Evolutionary conservation across 1,139 yeast species (phyloP).

Genomic region (Hyphopichia khmerensis): DNA sequence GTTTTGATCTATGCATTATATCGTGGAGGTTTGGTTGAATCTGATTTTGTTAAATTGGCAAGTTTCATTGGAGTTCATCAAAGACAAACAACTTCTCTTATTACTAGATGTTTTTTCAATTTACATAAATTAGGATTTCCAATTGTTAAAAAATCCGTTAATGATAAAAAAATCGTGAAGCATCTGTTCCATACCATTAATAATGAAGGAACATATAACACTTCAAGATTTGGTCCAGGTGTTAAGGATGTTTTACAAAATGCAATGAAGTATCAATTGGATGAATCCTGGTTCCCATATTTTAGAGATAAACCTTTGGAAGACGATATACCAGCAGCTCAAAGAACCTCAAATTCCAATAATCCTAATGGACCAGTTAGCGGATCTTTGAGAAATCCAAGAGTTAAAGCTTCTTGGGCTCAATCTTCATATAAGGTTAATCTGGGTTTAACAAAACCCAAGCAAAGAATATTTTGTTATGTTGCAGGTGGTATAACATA

Average conservation of each 20-base stretch:
- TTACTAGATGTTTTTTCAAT: slow-evolving; percentile 57
- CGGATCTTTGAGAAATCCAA: slow-evolving; percentile 62
- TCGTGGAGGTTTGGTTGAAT: slow-evolving; percentile 79
- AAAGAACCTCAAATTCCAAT: slow-evolving; percentile 19
- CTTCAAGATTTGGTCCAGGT: slow-evolving; percentile 78
- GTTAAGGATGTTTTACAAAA: slow-evolving; percentile 56
- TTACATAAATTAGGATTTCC: slow-evolving; percentile 67
- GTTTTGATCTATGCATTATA: slow-evolving; percentile 77
- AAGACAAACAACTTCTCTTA: slow-evolving; percentile 50
- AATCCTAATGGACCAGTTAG: slow-evolving; percentile 16
- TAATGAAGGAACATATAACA: slow-evolving; percentile 64
- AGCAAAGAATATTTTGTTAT: slow-evolving; percentile 74
- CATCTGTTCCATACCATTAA: slow-evolving; percentile 64
- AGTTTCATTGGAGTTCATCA: slow-evolving; percentile 65
- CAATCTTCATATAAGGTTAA: slow-evolving; percentile 38
- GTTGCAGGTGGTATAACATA: slow-evolving; percentile 90
- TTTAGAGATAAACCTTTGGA: slow-evolving; percentile 73
- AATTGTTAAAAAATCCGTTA: slow-evolving; percentile 51
- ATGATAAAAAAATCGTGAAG: slow-evolving; percentile 39
- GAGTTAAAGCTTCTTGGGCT: slow-evolving; percentile 85
- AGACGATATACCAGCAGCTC: slow-evolving; percentile 44
- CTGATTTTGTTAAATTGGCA: slow-evolving; percentile 71
- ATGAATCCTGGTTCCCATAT: slow-evolving; percentile 66
- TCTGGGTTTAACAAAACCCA: slow-evolving; percentile 32
- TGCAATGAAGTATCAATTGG: slow-evolving; percentile 48